Conservation (phyloP, 371 early-diverging fungal species). For the Circinella minor region DNA sequence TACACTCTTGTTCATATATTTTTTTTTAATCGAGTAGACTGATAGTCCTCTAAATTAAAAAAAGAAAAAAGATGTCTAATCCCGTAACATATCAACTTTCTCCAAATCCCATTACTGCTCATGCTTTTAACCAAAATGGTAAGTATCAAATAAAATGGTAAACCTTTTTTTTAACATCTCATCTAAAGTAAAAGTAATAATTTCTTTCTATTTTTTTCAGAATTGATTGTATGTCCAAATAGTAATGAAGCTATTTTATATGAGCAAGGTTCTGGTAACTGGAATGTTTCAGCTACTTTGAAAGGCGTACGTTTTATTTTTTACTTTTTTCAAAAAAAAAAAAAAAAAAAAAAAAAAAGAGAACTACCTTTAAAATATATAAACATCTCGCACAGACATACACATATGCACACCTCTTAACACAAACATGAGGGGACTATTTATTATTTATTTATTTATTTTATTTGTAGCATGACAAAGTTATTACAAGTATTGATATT, state of each 20-base stretch:
- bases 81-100: slow-evolving; percentile 67
- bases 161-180: too few species aligned
- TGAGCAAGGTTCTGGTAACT: slow-evolving; percentile 62
- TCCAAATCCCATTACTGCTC: slow-evolving; percentile 85
- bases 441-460: too few species aligned
- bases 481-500: slow-evolving; percentile 96
- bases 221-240: slow-evolving; percentile 91
- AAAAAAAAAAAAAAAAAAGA: not conserved
- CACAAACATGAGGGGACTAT: too few species aligned
- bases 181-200: too few species aligned
- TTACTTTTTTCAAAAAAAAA: not conserved
- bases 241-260: slow-evolving; percentile 90
- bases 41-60: slow-evolving; percentile 17
- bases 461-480: slow-evolving; percentile 85
- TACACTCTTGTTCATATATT: not conserved
- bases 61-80: slow-evolving; percentile 42
- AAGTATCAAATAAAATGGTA: slow-evolving; percentile 18
- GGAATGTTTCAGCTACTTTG: slow-evolving; percentile 73
- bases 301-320: slow-evolving; percentile 62
- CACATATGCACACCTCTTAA: too few species aligned
- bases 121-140: slow-evolving; percentile 90
- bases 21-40: slow-evolving; percentile 15
- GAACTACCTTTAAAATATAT: too few species aligned
- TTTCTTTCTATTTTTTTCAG: slow-evolving; percentile 43
- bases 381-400: too few species aligned